Evolutionary conservation across 129 eudicot species (phyloP), one percentile per base, ranked within the genome.

Genomic region (Artemisia tridentata): DNA sequence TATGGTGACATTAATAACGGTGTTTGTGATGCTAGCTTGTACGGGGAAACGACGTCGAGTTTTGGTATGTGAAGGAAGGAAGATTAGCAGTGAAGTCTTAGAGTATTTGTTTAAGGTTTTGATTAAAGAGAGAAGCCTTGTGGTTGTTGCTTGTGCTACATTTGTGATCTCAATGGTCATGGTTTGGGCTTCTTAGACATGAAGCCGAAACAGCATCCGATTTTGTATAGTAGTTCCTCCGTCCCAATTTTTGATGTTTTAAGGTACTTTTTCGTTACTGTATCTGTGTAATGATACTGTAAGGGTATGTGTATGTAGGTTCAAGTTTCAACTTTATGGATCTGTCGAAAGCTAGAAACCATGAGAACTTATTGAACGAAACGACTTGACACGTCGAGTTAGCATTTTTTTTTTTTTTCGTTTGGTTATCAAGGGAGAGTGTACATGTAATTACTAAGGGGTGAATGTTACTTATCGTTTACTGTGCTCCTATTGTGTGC

Each of bases 1-100:
- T 58, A 69, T 86, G 54, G 92, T 91, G 79, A 79, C 96, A 9
- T 81, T 88, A 90, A 91, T 86, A 78, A 91, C 93, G 1, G 88
- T 91, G 81, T 51, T 88, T 61, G 96, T 91, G 72, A 83, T 88
- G 73, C 69, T 91, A 25, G 91, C 89, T 10, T 91, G 81, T 46
- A 74, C 88, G 1, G 97, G 97, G 65, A 91, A 91, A 67, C 82
- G 93, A 0, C 90, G 96, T 16, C 80, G 90, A 5, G 84, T 91
- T 17, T 74, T 91, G 77, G 97, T 67, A 13, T 58, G 46, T 47
- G 82, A 91, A 74, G 88, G 96, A 20, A 80, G 86, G 75, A 82
- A 86, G 87, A 88, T 91, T 19, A 82, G 91, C 3, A 55, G 85
- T 16, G 92, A 88, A 50, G 88, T 91, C 38, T 79, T 82, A 25